Base-by-base conservation (phyloP, 2,329 filamentous ascomycete species). In the Scytalidium lignicola region DNA sequence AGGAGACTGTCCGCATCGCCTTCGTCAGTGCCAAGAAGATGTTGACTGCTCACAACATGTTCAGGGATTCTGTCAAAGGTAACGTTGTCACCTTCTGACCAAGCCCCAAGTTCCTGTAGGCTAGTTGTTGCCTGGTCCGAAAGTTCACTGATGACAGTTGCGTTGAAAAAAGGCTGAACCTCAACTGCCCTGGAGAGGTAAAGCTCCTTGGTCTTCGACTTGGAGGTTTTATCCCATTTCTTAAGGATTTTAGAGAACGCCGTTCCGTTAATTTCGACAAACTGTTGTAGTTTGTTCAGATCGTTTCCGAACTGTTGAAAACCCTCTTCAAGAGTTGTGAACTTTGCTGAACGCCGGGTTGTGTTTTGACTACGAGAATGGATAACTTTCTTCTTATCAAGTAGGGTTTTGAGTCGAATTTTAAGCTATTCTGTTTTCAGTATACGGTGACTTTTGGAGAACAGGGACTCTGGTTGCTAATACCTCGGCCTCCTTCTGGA, bases 161-260 rank as follows among this genome's bases (percentile, higher is more conserved):
- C 85, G 68, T 99, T 97, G 78, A 97, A 99, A 68, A 95, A 97
- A 6, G 93, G 93, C 63, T 97, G 93, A 7, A 97, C 91, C 68
- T 99, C 93, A 54, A 99, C 92, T 8, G 93, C 93, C 52, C 93
- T 81, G 9, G 95, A 95, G 29, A 99, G 83, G 65, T 97, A 99
- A 39, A 97, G 80, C 71, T 97, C 93, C 69, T 99, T 99, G 51
- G 93, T 96, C 68, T 92, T 92, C 46, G 92, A 97, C 78, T 97
- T 99, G 58, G 92, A 96, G 1, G 91, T 96, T 79, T 99, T 99
- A 72, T 99, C 93, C 93, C 93, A 99, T 80, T 99, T 99, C 73
- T 99, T 99, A 55, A 99, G 74, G 51, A 99, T 99, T 69, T 99
- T 99, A 22, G 92, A 96, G 67, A 97, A 96, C 15, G 91, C 93